Percentiles rank a stretch among this genome's conserved stretches.
Conservation (phyloP, 78 protist species). For the Capsaspora owczarzaki region DNA sequence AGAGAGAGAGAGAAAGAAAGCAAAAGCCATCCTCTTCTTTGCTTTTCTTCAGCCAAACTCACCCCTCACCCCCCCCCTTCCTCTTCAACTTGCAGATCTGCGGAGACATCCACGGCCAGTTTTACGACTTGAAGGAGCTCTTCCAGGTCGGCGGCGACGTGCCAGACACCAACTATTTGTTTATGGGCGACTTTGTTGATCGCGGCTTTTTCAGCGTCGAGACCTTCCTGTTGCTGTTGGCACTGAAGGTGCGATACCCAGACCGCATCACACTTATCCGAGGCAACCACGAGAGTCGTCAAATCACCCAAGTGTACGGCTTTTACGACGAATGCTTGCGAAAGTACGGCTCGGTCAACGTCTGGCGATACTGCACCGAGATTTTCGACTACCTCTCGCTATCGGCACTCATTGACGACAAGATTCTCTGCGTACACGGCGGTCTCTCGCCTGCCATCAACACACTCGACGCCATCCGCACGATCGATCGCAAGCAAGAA, state of each 20-base stretch:
- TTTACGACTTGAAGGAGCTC: constrained; percentile 94
- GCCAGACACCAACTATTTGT: constrained; percentile 82
- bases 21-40: not conserved
- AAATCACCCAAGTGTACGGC: constrained; percentile 98
- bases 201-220: constrained; percentile 97
- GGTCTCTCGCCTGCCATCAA: constrained; percentile 95
- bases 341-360: constrained; percentile 93
- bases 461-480: constrained; percentile 91
- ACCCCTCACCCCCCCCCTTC: not conserved
- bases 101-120: constrained; percentile 99
- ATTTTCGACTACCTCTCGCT: constrained; percentile 96
- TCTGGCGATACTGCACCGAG: constrained; percentile 95
- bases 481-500: constrained; percentile 94
- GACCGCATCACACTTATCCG: constrained; percentile 93
- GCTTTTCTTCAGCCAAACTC: not conserved
- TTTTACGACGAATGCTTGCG: constrained; percentile 99
- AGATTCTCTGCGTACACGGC: constrained; percentile 96
- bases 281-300: constrained; percentile 99
- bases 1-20: no score
- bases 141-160: constrained; percentile 70
- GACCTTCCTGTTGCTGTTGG: constrained; percentile 92
- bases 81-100: constrained; percentile 64
- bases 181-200: constrained; percentile 99
- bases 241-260: constrained; percentile 94
- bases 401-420: constrained; percentile 86